Evolutionary conservation across 176 grass and related monocot species (phyloP), one percentile per base, ranked within the genome.

Genomic region (Eragrostis curvula): DNA sequence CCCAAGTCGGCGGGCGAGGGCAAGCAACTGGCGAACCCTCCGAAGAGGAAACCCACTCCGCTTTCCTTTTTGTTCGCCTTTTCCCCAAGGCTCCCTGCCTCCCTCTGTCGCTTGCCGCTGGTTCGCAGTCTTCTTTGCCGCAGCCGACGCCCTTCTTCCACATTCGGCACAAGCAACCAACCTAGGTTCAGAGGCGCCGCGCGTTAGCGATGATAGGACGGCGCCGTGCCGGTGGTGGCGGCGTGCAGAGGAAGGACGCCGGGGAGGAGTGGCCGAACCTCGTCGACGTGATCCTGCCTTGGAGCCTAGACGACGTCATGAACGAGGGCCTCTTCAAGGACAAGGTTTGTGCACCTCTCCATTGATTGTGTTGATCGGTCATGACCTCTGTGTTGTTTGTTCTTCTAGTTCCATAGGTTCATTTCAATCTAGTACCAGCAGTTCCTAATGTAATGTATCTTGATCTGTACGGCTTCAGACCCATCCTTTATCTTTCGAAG

Each of bases 271-370:
- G 85, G 87, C 80, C 82, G 7, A 28, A 66, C 55, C 77, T 95
- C 69, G 81, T 79, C 28, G 68, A 85, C 39, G 17, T 89, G 50
- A 55, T 92, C 51, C 79, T 96, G 15, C 87, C 88, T 24, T 96
- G 94, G 94, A 85, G 77, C 40, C 82, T 93, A 4, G 15, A 50
- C 18, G 86, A 93, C 36, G 84, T 93, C 58, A 79, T 90, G 77
- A 87, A 93, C 83, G 53, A 91, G 46, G 60, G 39, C 41, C 45
- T 96, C 80, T 93, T 87, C 90, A 93, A 88, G 74, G 63, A 85
- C 75, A 91, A 96, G 94, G 88, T 88, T 73, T 8, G 53, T 66
- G 6, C 36, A 1, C 21, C 4, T 36, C 57, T 53, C 71, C 48
- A 9, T n/a, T 13, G 63, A 36, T 75, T 68, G 25, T 53, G n/a